Evolutionary conservation across 208 protist genomes (phyloP).

Genomic region (Acanthamoeba culbertsoni): DNA sequence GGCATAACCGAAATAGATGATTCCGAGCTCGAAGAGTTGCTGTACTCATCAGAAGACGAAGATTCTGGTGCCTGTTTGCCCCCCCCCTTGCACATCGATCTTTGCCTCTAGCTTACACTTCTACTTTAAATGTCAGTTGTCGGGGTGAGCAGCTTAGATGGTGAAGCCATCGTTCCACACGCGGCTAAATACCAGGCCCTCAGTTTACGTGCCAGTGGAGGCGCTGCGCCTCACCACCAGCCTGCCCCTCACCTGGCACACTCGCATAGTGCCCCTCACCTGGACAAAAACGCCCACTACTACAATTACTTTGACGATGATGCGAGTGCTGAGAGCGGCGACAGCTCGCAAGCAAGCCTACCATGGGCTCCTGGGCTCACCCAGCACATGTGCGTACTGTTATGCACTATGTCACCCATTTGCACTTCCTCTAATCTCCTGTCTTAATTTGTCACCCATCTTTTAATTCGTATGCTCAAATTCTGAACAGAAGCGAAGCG

Average conservation of each 20-base stretch:
- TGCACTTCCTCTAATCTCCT: background rate
- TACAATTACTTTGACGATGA: background rate
- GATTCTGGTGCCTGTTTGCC: background rate
- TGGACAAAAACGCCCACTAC: background rate
- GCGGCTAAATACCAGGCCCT: slow-evolving; percentile 5
- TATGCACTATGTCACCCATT: background rate
- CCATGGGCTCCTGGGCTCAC: background rate
- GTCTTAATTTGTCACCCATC: background rate
- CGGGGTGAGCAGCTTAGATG: no score
- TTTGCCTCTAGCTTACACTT: background rate
- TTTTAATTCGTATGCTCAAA: background rate
- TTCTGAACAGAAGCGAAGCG: background rate
- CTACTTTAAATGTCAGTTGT: background rate
- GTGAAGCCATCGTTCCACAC: background rate
- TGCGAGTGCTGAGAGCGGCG: background rate
- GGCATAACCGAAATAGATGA: background rate
- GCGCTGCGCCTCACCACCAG: background rate
- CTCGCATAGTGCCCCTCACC: background rate
- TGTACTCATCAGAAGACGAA: slow-evolving; percentile 8
- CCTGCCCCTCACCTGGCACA: background rate
- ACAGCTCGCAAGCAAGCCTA: background rate
- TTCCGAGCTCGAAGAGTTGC: background rate
- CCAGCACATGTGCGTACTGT: background rate
- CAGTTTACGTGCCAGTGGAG: background rate
- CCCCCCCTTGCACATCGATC: background rate